phyloP scores from a whole-genome alignment of 768 basidiomycete species.

The Trametes coccinea region DNA sequence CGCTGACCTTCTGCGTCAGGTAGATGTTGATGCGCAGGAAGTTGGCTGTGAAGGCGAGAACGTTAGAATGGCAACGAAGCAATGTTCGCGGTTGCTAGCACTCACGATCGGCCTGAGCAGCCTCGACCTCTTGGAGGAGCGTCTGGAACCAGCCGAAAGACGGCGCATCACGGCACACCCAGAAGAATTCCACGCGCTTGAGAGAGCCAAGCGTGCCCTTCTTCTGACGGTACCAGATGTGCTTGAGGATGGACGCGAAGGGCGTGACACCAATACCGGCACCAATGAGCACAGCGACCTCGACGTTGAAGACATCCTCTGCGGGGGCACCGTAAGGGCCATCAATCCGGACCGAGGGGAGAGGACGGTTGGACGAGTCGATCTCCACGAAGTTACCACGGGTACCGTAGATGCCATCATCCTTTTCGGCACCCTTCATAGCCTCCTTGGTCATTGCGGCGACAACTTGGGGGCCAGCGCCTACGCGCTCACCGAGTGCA shows the following conservation, averaged over 20 bases:
- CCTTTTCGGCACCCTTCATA: conserved; percentile 74
- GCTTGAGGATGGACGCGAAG: conserved; percentile 92
- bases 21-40: conserved; percentile 93
- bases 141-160: conserved; percentile 98
- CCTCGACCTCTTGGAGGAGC: conserved; percentile 84
- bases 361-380: conserved; percentile 51
- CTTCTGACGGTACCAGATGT: conserved; percentile 93
- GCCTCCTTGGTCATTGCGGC: conserved; percentile 77
- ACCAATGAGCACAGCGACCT: conserved; percentile 89
- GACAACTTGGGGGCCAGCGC: conserved; percentile 75
- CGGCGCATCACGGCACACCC: conserved; percentile 92
- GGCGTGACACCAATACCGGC: conserved; percentile 96
- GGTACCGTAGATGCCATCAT: conserved; percentile 42
- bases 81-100: conserved; percentile 18
- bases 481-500: conserved; percentile 82
- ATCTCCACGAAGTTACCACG: conserved; percentile 86
- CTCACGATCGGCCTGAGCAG: conserved; percentile 86
- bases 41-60: conserved; percentile 54
- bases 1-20: conserved; percentile 80
- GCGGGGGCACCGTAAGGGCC: conserved; percentile 94
- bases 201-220: conserved; percentile 75
- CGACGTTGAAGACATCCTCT: conserved; percentile 83
- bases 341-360: conserved; percentile 78
- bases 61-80: conserved; percentile 1
- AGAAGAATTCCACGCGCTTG: conserved; percentile 91